Base-by-base conservation (phyloP, 2,329 filamentous ascomycete genomes). In the Elsinoe perseae region DNA sequence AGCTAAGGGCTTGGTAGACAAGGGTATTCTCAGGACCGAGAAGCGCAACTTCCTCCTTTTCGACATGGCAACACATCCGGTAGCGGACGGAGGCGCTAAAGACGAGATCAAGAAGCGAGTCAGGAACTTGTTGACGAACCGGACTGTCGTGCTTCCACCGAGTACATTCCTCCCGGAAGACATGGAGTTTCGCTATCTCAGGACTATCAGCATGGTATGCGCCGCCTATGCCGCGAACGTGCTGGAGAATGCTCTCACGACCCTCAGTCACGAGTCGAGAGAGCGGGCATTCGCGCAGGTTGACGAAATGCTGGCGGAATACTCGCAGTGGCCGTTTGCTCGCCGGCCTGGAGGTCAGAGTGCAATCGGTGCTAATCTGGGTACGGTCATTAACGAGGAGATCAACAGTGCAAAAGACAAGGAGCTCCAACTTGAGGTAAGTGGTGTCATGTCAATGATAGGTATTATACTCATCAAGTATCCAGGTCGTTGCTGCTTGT, bases 21-120 rank as follows among this genome's bases (percentile, higher is more conserved):
- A 98, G 77, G 93, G 93, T 68, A 95, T 98, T 70, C 82, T 98
- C 58, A 89, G 93, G 65, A 98, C 93, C 59, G 93, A 98, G 74
- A 98, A 98, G 79, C 89, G 90, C 74, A 98, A 98, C 78, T 98
- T 98, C 77, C 82, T 98, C 62, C 87, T 98, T 62, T 98, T 98
- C 78, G 93, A 98, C 76, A 98, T 98, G 93, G 93, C 93, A 57
- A 98, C 93, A 62, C 93, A 98, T 72, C 93, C 93, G 40, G 91
- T 98, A 58, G 92, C 90, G 61, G 93, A 98, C 67, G 87, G 90
- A 62, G 92, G 89, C 67, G 93, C 93, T 67, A 98, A 98, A 77
- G 93, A 97, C 68, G 93, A 98, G 76, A 93, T 98, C 67, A 83
- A 93, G 66, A 84, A 88, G 69, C 86, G 93, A 65, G 92, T 97